These are phyloP conservation scores for Coemansia biformis DNA, from an alignment of 192 early-diverging fungal species.

Conservation along the genomic window DNA sequence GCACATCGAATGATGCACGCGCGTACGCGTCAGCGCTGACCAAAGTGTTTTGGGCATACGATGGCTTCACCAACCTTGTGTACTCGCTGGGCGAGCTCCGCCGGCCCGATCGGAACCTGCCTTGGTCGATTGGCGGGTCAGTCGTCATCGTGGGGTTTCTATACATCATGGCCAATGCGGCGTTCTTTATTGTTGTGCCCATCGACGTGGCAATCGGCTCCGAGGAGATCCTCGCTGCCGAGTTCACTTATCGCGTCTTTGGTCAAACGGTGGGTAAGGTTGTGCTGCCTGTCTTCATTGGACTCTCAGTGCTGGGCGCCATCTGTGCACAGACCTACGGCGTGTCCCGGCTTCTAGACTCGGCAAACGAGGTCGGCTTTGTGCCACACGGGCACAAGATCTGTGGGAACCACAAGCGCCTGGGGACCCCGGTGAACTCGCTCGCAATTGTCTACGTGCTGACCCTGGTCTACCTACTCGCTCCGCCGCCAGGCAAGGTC, in stretches of 20 bases:
- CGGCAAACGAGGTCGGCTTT: slow-evolving; percentile 52
- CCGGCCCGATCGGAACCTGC: slow-evolving; percentile 71
- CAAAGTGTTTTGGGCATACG: slow-evolving; percentile 56
- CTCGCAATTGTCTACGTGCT: slow-evolving; percentile 46
- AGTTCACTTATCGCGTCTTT: slow-evolving; percentile 55
- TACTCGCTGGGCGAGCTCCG: slow-evolving; percentile 83
- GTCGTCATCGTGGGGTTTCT: slow-evolving; percentile 64
- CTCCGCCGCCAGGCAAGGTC: slow-evolving; percentile 56
- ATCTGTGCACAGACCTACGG: slow-evolving; percentile 53
- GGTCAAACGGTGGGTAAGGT: slow-evolving; percentile 49
- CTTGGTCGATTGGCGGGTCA: slow-evolving; percentile 71
- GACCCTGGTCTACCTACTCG: slow-evolving; percentile 51
- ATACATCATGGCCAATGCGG: slow-evolving; percentile 76
- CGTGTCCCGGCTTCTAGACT: slow-evolving; percentile 51
- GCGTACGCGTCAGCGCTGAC: slow-evolving; percentile 51
- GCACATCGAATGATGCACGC: slow-evolving; percentile 52
- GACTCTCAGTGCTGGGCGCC: slow-evolving; percentile 52
- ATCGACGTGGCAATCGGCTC: slow-evolving; percentile 61
- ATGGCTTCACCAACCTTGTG: slow-evolving; percentile 70
- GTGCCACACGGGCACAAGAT: slow-evolving; percentile 47
- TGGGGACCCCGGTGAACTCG: slow-evolving; percentile 45
- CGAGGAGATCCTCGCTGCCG: slow-evolving; percentile 57
- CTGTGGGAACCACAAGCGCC: slow-evolving; percentile 40
- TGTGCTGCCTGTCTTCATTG: slow-evolving; percentile 53
- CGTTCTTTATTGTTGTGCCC: slow-evolving; percentile 75